Base-by-base conservation (phyloP, 2,329 filamentous ascomycete genomes). In the Fusarium setosum region DNA sequence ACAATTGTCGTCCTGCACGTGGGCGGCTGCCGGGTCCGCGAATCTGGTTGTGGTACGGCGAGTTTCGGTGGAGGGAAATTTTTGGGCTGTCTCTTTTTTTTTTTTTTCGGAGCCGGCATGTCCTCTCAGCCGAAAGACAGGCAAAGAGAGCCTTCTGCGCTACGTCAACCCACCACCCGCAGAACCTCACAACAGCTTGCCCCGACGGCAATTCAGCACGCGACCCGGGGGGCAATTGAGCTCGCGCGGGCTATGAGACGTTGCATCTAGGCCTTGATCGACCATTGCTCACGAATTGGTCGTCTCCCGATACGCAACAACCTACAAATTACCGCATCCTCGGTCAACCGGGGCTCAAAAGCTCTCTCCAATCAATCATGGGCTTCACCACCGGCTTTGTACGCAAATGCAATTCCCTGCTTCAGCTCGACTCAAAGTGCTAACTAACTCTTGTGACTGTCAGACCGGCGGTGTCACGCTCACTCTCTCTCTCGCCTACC, bases 351-450 rank as follows among this genome's bases (percentile, higher is more conserved):
- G 66, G n/a, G 44, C 69, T 65, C 59, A 31, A 29, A 70, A 42
- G 71, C 71, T 72, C 65, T n/a, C n/a, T n/a, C n/a, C n/a, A n/a
- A n/a, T n/a, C 63, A 47, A 79, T 59, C 69, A 93, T 93, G 91
- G 90, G 91, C 74, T 92, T 93, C 82, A 85, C 87, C 68, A 84
- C 88, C 38, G 91, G 92, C 70, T 92, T 94, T 76, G 92, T 94
- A 84, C 66, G 90, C 81, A 42, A 40, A 20, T n/a, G 26, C 44
- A 31, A 47, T 21, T 21, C 18, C 5, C 12, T 21, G 15, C 10
- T 12, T 20, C n/a, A 17, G 24, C 31, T n/a, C 10, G 24, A 21
- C 26, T 29, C 15, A 13, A 24, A 17, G 17, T 48, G 26, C 68
- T 63, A 55, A 64, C 35, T 47, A n/a, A n/a, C n/a, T n/a, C n/a